Percentiles rank a stretch among this genome's conserved stretches.
phyloP scores from a whole-genome alignment of 2,329 filamentous ascomycete genomes.

The Venturia effusa region DNA sequence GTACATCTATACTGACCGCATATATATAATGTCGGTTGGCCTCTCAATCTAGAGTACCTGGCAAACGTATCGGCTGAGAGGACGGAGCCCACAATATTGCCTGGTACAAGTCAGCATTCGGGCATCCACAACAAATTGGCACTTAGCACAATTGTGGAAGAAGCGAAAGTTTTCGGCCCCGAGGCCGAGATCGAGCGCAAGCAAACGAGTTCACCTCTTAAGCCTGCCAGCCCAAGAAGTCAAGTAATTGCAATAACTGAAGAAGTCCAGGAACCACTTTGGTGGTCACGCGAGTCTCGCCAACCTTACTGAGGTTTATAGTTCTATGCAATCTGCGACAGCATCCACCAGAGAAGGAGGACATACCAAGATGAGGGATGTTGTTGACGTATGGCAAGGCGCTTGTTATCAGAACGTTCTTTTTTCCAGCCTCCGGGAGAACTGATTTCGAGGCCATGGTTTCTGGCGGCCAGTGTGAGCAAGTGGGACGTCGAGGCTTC shows the following conservation, averaged over 20 bases:
- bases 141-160: not conserved
- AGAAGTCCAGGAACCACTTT: not conserved
- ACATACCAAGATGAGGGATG: constrained; percentile 58
- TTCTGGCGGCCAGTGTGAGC: not conserved
- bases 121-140: not conserved
- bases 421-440: constrained; percentile 46
- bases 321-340: not conserved
- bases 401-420: constrained; percentile 82
- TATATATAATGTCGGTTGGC: constrained; percentile 69
- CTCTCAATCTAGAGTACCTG: constrained; percentile 69
- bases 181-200: too few relatives aligned
- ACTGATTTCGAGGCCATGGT: constrained; percentile 19
- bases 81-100: constrained; percentile 75
- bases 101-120: not conserved
- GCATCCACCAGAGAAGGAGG: not conserved
- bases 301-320: not conserved
- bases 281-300: not conserved
- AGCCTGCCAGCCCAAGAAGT: too few relatives aligned
- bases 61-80: constrained; percentile 75
- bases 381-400: constrained; percentile 73
- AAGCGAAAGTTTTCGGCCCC: not conserved
- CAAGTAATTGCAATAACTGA: not conserved
- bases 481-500: not conserved
- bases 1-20: constrained; percentile 48
- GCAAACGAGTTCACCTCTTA: too few relatives aligned